Percentiles rank a stretch among this genome's conserved stretches.
Evolutionary conservation across 441 rosid genomes (phyloP).

Genomic region (Pelargonium hybrid): DNA sequence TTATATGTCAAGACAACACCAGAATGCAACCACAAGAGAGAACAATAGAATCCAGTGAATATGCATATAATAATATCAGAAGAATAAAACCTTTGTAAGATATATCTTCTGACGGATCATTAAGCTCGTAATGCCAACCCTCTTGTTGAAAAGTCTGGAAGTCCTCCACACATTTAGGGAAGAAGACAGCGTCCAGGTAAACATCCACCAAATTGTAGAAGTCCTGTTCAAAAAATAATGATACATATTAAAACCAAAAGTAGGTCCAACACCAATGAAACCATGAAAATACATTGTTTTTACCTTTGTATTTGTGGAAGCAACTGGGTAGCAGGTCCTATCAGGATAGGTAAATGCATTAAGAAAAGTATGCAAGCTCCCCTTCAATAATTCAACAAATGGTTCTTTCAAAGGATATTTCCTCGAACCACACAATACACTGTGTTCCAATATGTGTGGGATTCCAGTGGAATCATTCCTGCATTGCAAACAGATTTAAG

Average conservation of each 20-base stretch:
- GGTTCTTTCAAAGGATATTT: constrained; percentile 96
- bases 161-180: constrained; percentile 87
- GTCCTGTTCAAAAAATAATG: constrained; percentile 40
- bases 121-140: constrained; percentile 96
- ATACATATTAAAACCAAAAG: constrained; percentile 5
- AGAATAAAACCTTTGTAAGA: constrained; percentile 63
- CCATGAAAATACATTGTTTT: constrained; percentile 7
- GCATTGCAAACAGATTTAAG: constrained; percentile 22
- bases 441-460: constrained; percentile 94
- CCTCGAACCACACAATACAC: constrained; percentile 92
- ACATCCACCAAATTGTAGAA: constrained; percentile 91
- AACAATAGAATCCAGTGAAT: not conserved
- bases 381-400: constrained; percentile 81
- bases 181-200: constrained; percentile 89
- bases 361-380: constrained; percentile 81
- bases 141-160: constrained; percentile 87
- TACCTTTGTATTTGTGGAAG: constrained; percentile 86
- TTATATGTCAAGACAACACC: not conserved
- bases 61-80: not conserved
- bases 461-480: constrained; percentile 93
- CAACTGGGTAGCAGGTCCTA: constrained; percentile 95
- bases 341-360: constrained; percentile 97
- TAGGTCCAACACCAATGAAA: not conserved
- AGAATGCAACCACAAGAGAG: not conserved
- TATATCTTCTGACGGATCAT: constrained; percentile 73